phyloP scores from a whole-genome alignment of 2,329 filamentous ascomycete genomes.

The Venturia carpophila region DNA sequence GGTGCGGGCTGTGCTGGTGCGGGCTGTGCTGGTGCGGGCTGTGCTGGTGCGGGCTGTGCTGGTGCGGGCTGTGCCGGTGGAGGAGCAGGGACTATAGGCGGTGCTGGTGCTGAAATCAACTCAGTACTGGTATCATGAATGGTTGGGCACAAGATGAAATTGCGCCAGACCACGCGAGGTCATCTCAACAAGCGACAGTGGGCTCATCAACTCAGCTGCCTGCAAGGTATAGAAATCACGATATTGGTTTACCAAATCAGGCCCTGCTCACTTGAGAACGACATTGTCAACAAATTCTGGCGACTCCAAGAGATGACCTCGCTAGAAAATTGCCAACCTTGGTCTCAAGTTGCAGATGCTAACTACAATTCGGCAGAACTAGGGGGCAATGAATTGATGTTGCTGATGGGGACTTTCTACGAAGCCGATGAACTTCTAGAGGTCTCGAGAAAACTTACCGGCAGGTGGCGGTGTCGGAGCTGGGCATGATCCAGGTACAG shows the following conservation, averaged over 20 bases:
- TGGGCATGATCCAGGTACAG: background rate
- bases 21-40: no score
- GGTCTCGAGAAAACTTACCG: background rate
- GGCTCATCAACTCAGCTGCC: background rate
- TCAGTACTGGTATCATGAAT: background rate
- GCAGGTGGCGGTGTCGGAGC: slow-evolving; percentile 8
- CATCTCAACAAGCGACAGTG: background rate
- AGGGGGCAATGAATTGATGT: background rate
- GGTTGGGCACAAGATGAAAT: background rate
- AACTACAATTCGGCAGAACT: background rate
- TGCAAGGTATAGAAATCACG: background rate
- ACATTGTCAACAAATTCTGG: background rate
- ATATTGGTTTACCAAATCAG: background rate
- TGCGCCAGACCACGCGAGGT: background rate
- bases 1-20: slow-evolving; percentile 12
- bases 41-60: no score
- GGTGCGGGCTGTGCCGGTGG: slow-evolving; percentile 19
- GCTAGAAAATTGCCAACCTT: background rate
- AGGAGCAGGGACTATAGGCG: background rate
- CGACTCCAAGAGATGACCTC: background rate
- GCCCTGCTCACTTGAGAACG: background rate
- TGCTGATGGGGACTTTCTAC: background rate
- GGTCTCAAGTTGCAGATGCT: background rate
- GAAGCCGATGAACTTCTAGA: background rate
- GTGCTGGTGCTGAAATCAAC: background rate